A percentile compares a stretch with the other conserved stretches of the same genome.
phyloP scores from a whole-genome alignment of 768 basidiomycete genomes.

The Collybia sp. region DNA sequence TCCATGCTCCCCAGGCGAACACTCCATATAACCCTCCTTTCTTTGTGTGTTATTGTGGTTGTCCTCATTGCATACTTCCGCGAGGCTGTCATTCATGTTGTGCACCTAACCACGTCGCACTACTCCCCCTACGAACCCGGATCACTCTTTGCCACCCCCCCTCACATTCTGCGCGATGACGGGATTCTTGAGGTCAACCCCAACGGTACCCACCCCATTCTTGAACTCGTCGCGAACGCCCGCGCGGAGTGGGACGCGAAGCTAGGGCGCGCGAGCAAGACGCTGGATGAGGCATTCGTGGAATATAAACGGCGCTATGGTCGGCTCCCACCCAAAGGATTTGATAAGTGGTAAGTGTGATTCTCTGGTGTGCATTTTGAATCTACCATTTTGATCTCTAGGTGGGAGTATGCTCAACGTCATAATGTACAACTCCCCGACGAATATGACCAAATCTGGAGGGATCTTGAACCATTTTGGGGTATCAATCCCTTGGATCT shows the following conservation, averaged over 20 bases:
- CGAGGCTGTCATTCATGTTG: no score
- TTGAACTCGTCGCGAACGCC: constrained; percentile 1
- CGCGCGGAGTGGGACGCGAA: constrained; percentile 1
- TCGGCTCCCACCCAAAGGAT: constrained; percentile 3
- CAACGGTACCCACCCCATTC: constrained; percentile 3
- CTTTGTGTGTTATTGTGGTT: no score
- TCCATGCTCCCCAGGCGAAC: no score
- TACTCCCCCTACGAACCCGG: no score
- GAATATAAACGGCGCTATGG: constrained; percentile 6
- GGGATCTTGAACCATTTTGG: constrained; percentile 39
- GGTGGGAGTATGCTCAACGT: constrained; percentile 4
- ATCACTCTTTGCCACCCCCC: no score
- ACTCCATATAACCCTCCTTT: no score
- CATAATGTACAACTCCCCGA: constrained; percentile 5
- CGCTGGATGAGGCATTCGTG: not conserved
- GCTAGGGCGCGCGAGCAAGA: constrained; percentile 1
- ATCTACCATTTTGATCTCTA: not conserved
- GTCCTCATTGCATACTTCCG: no score
- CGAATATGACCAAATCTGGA: constrained; percentile 42
- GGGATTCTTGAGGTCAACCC: constrained; percentile 4
- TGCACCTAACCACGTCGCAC: no score
- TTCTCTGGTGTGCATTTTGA: not conserved
- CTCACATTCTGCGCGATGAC: not conserved
- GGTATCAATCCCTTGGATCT: constrained; percentile 30
- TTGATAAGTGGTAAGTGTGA: constrained; percentile 8